phyloP scores from a whole-genome alignment of 495 filamentous ascomycete genomes.

The Penicillium silybi region DNA sequence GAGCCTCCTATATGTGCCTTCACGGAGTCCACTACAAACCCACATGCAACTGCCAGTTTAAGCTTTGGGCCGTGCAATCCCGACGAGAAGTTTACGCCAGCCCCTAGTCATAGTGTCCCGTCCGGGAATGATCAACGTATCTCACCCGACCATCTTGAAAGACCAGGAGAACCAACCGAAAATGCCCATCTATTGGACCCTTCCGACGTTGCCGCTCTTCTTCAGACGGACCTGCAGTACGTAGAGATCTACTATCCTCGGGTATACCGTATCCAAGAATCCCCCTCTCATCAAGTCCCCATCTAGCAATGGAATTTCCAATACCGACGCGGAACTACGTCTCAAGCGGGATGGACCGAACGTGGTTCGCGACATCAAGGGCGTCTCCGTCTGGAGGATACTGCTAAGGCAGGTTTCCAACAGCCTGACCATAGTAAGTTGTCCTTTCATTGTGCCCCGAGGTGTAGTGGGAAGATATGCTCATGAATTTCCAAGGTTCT shows the following conservation, averaged over 20 bases:
- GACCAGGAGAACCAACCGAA: neutral
- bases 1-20: constrained; percentile 44
- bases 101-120: neutral
- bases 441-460: neutral
- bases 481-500: constrained; percentile 53
- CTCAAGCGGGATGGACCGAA: constrained; percentile 57
- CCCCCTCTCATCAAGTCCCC: neutral
- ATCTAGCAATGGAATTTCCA: constrained; percentile 52
- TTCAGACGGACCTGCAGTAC: constrained; percentile 31
- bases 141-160: constrained; percentile 1
- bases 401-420: constrained; percentile 60
- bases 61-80: constrained; percentile 7
- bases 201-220: constrained; percentile 19
- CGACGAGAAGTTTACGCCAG: constrained; percentile 6
- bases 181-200: constrained; percentile 30
- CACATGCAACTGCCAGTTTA: constrained; percentile 20
- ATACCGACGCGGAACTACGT: constrained; percentile 49
- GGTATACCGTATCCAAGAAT: neutral
- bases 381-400: constrained; percentile 55
- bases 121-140: neutral
- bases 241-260: neutral
- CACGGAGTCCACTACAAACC: constrained; percentile 18
- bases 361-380: constrained; percentile 52
- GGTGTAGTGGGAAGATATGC: neutral
- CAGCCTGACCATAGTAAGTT: constrained; percentile 56